A percentile compares a stretch with the other conserved stretches of the same genome.
These are phyloP conservation scores for Stagonosporopsis vannaccii DNA, from an alignment of 2,329 filamentous ascomycete species.

Conservation along the genomic window DNA sequence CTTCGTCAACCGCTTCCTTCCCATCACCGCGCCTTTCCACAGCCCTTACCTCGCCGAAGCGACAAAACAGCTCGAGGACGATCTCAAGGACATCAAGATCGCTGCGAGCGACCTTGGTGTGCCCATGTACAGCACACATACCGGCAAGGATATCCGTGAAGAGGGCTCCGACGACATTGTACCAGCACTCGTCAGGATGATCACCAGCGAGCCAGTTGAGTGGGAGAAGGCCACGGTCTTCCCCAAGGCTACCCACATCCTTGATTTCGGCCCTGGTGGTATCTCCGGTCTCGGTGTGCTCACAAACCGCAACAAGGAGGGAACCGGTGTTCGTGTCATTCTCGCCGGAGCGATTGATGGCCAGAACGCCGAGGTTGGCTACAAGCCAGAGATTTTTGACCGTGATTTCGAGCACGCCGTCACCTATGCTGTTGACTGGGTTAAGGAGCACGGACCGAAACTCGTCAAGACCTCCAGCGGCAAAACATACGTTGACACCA, in stretches of 20 bases:
- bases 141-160: conserved; percentile 81
- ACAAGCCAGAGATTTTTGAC: conserved; percentile 97
- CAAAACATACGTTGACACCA: conserved; percentile 92
- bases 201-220: conserved; percentile 91
- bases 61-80: conserved; percentile 81
- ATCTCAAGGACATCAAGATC: conserved; percentile 83
- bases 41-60: conserved; percentile 90
- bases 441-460: conserved; percentile 94
- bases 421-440: conserved; percentile 96
- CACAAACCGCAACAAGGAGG: conserved; percentile 99
- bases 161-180: conserved; percentile 77
- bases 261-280: conserved; percentile 96
- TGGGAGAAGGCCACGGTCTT: conserved; percentile 97
- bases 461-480: conserved; percentile 89
- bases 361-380: conserved; percentile 88
- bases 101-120: conserved; percentile 77
- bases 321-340: conserved; percentile 95
- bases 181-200: conserved; percentile 85
- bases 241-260: conserved; percentile 86
- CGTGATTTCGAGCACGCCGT: conserved; percentile 94
- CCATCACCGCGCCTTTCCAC: conserved; percentile 98
- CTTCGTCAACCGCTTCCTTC: conserved; percentile 95
- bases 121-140: conserved; percentile 81
- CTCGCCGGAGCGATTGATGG: conserved; percentile 93
- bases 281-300: conserved; percentile 95